Evolutionary conservation across 1,284 basidiomycete genomes (phyloP).

Genomic region (Exobasidium cylindrosporum): DNA sequence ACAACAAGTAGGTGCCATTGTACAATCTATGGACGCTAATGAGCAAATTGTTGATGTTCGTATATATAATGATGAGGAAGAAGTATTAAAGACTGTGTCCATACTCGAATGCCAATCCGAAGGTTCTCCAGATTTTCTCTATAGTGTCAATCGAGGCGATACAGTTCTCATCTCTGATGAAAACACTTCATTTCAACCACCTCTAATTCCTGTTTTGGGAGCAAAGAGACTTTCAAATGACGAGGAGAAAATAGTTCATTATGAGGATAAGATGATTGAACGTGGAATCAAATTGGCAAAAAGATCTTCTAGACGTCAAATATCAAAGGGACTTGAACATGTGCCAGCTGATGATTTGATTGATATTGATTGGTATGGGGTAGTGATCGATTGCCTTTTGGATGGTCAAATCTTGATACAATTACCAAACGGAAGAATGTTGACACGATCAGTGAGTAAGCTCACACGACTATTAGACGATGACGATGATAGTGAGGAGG

Average conservation of each 20-base stretch:
- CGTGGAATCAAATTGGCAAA: slow-evolving; percentile 65
- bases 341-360: slow-evolving; percentile 21
- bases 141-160: slow-evolving; percentile 73
- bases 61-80: slow-evolving; percentile 37
- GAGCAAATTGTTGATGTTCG: slow-evolving; percentile 49
- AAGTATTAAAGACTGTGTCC: slow-evolving; percentile 65
- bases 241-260: slow-evolving; percentile 59
- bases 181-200: slow-evolving; percentile 63
- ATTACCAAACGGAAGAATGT: slow-evolving; percentile 49
- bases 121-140: slow-evolving; percentile 57
- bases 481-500: slow-evolving; percentile 17
- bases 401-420: slow-evolving; percentile 56
- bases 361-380: slow-evolving; percentile 58
- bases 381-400: slow-evolving; percentile 56
- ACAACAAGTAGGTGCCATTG: slow-evolving; percentile 64
- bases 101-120: slow-evolving; percentile 83
- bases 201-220: background rate
- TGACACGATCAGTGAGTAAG: slow-evolving; percentile 34
- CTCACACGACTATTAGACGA: slow-evolving; percentile 35
- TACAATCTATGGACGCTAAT: slow-evolving; percentile 61
- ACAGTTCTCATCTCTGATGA: slow-evolving; percentile 69
- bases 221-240: background rate
- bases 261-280: slow-evolving; percentile 68
- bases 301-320: slow-evolving; percentile 52
- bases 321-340: background rate